phyloP scores from a whole-genome alignment of 2,329 filamentous ascomycete species.

The Trichoderma semiorbis region DNA sequence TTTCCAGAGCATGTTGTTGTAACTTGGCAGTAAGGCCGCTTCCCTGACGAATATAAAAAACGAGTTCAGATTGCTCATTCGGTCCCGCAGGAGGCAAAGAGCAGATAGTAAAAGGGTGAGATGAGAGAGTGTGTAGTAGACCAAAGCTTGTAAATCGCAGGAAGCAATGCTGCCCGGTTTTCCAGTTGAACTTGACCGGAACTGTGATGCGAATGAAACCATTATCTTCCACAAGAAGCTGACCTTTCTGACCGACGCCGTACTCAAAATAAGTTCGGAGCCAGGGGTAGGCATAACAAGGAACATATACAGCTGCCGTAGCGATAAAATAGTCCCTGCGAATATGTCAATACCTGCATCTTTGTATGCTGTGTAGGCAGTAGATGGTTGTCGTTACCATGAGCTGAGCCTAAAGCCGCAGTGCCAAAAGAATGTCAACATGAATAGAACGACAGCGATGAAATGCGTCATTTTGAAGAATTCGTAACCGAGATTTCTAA shows the following conservation, averaged over 20 bases:
- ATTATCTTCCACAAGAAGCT: neutral
- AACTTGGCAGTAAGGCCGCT: neutral
- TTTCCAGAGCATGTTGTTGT: neutral
- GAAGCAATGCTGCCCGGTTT: neutral
- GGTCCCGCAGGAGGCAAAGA: neutral
- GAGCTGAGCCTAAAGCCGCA: neutral
- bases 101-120: neutral
- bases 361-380: neutral
- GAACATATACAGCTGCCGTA: neutral
- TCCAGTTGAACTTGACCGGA: neutral
- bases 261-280: neutral
- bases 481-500: neutral
- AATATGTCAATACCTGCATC: neutral
- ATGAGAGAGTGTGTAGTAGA: neutral
- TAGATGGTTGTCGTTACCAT: neutral
- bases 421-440: neutral
- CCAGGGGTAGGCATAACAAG: neutral
- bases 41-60: neutral
- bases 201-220: neutral
- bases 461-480: neutral
- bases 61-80: neutral
- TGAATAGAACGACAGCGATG: neutral
- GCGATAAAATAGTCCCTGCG: neutral
- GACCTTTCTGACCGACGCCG: neutral
- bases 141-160: neutral